A percentile compares a stretch with the other conserved stretches of the same genome.
Conservation (phyloP, 331 rosid genomes). For the Quercus lobata region DNA sequence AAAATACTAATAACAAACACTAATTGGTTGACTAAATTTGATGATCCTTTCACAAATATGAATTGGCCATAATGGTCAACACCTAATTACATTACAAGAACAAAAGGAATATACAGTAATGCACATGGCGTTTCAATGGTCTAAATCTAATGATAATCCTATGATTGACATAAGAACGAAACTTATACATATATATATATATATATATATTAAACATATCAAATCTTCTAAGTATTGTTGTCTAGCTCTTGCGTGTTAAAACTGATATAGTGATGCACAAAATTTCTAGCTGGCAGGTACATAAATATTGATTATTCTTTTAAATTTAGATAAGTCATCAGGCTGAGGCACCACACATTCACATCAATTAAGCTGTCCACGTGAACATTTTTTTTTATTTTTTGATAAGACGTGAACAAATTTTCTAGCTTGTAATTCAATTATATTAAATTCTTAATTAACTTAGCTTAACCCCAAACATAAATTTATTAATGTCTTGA, state of each 20-base stretch:
- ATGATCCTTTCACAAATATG: too few relatives aligned
- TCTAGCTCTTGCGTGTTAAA: background rate
- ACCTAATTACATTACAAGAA: too few relatives aligned
- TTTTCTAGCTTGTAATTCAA: background rate
- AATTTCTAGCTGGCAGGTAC: background rate
- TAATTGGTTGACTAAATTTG: too few relatives aligned
- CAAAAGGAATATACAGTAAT: background rate
- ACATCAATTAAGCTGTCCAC: background rate
- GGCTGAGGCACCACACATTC: background rate
- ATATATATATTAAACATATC: background rate
- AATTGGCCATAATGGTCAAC: too few relatives aligned
- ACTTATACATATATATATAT: background rate
- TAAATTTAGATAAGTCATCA: background rate
- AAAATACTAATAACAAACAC: too few relatives aligned
- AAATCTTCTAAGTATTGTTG: background rate
- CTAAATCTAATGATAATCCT: background rate
- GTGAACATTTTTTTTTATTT: background rate
- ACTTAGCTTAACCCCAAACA: background rate
- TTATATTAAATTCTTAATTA: background rate
- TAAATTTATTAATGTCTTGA: too few relatives aligned
- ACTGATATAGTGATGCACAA: background rate
- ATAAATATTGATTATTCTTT: background rate
- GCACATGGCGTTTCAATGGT: background rate
- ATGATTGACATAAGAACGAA: background rate
- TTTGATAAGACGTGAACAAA: background rate